phyloP scores from a whole-genome alignment of 192 early-diverging fungal species.

The Linderina pennispora region DNA sequence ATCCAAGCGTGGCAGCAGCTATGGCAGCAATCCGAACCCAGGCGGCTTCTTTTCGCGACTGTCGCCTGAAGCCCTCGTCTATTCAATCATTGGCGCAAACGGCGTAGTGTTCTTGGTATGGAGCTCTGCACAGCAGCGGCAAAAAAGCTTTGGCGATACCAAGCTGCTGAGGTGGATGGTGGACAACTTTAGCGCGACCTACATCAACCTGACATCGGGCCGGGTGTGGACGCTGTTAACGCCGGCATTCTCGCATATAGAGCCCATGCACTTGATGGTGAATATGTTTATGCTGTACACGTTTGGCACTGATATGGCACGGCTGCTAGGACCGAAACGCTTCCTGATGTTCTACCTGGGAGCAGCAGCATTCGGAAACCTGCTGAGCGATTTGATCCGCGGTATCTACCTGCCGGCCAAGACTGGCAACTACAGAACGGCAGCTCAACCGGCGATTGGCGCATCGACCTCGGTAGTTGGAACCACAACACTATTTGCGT shows the following conservation, averaged over 20 bases:
- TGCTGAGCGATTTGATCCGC: constrained; percentile 24
- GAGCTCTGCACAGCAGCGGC: constrained; percentile 8
- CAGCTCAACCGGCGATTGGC: constrained; percentile 24
- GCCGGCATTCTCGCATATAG: constrained; percentile 44
- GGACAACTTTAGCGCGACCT: constrained; percentile 26
- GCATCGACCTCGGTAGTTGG: constrained; percentile 42
- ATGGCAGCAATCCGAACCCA: constrained; percentile 8
- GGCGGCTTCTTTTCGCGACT: constrained; percentile 6
- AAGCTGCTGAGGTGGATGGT: constrained; percentile 19
- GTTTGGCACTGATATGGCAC: constrained; percentile 33
- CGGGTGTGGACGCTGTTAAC: constrained; percentile 47
- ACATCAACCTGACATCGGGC: constrained; percentile 19
- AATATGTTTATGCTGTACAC: constrained; percentile 47
- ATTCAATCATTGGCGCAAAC: constrained; percentile 32
- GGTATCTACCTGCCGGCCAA: constrained; percentile 8
- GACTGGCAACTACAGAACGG: constrained; percentile 3
- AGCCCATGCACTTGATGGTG: constrained; percentile 30
- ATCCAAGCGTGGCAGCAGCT: constrained; percentile 24
- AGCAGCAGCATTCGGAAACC: constrained; percentile 19
- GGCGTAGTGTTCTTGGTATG: constrained; percentile 35
- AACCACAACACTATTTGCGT: constrained; percentile 40
- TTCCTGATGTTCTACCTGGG: constrained; percentile 38
- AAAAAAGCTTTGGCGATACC: constrained; percentile 12
- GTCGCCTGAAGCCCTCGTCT: constrained; percentile 21
- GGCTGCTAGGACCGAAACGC: constrained; percentile 14